Evolutionary conservation across 139 green algal species (phyloP).

Genomic region (Micractinium sp.): DNA sequence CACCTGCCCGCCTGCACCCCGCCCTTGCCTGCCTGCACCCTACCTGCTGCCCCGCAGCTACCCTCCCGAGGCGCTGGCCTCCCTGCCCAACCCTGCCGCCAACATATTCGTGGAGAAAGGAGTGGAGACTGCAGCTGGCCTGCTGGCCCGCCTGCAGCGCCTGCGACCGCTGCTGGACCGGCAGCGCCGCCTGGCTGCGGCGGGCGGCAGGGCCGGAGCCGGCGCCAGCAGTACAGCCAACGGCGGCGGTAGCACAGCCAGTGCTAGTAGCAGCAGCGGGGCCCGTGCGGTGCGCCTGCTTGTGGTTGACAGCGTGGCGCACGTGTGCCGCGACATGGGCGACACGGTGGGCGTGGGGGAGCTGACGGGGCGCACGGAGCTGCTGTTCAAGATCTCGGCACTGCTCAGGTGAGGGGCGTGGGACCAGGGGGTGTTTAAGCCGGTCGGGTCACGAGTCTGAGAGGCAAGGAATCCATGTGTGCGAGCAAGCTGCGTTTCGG

Average conservation of each 20-base stretch:
- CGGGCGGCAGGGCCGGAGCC: neutral
- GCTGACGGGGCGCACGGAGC: conserved; percentile 58
- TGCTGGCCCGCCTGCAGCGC: conserved; percentile 52
- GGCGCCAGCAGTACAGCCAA: neutral
- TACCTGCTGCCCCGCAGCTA: neutral
- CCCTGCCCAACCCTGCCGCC: conserved; percentile 33
- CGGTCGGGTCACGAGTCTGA: conserved; percentile 11
- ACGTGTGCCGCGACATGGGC: conserved; percentile 67
- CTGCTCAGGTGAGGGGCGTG: conserved; percentile 50
- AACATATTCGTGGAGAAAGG: conserved; percentile 63
- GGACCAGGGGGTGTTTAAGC: neutral
- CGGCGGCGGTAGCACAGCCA: neutral
- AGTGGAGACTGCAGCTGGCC: conserved; percentile 45
- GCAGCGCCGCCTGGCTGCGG: neutral
- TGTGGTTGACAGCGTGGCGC: conserved; percentile 81
- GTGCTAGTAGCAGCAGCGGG: neutral
- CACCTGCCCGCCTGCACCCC: neutral
- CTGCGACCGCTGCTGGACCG: conserved; percentile 14
- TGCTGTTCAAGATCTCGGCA: conserved; percentile 63
- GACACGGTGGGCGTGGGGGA: conserved; percentile 16
- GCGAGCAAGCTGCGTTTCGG: neutral
- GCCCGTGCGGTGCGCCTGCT: conserved; percentile 57
- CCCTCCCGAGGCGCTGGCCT: conserved; percentile 15
- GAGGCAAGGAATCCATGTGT: neutral
- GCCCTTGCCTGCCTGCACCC: no score